Percentiles rank a stretch among this genome's conserved stretches.
Conservation (phyloP, 805 yeast genomes). For the Tetrapisispora taiwanensis region DNA sequence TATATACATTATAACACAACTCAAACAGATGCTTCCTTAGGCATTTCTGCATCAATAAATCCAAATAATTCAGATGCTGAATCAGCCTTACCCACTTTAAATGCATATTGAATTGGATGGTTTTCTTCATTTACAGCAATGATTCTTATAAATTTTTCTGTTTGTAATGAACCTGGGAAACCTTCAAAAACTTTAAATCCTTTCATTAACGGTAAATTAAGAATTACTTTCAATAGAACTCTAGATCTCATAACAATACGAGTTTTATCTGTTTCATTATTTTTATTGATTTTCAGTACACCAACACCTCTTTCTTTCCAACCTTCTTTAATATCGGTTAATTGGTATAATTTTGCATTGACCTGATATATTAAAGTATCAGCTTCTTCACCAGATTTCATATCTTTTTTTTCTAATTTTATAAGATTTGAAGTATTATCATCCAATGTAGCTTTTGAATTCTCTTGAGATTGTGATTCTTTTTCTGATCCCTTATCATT, state of each 20-base stretch:
- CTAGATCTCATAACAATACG: constrained; percentile 87
- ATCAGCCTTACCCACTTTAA: constrained; percentile 57
- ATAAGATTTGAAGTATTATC: constrained; percentile 23
- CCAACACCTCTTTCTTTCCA: constrained; percentile 98
- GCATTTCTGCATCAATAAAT: constrained; percentile 8
- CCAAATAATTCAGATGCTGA: constrained; percentile 51
- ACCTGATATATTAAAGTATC: constrained; percentile 61
- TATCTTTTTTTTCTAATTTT: constrained; percentile 47
- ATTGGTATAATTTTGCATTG: constrained; percentile 71
- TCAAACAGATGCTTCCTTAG: neutral
- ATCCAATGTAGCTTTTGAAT: constrained; percentile 12
- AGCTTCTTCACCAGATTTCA: constrained; percentile 83
- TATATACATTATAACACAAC: neutral
- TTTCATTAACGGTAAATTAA: constrained; percentile 59
- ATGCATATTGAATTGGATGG: constrained; percentile 72
- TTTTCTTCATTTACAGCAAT: constrained; percentile 55
- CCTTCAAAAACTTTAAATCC: constrained; percentile 65
- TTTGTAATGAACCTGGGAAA: constrained; percentile 71
- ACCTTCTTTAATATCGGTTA: constrained; percentile 56
- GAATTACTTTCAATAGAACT: constrained; percentile 70
- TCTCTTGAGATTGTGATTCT: constrained; percentile 10
- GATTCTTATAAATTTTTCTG: constrained; percentile 75
- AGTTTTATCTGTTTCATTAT: constrained; percentile 33
- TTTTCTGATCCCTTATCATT: constrained; percentile 6
- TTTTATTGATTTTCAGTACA: constrained; percentile 62